Conservation (phyloP, 495 filamentous ascomycete species). For the Aspergillus sparsus region DNA sequence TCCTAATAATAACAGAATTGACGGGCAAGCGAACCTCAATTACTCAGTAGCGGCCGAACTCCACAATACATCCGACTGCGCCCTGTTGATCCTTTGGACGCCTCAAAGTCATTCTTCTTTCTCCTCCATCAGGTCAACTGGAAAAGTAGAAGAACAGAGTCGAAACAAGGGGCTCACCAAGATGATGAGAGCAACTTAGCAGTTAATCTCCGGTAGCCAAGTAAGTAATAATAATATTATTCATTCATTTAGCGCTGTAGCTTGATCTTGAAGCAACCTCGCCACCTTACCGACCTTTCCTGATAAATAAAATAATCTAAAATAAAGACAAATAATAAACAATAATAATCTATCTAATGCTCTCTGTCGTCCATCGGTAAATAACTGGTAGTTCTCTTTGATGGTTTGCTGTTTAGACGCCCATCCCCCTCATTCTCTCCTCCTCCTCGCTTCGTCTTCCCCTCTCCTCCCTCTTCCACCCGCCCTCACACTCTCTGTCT, state of each 20-base stretch:
- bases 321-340: too few species aligned
- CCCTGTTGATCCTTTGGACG: slow-evolving; percentile 34
- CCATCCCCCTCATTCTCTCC: slow-evolving; percentile 19
- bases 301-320: too few species aligned
- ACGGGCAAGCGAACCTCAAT: slow-evolving; percentile 7
- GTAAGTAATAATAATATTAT: too few species aligned
- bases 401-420: slow-evolving; percentile 15
- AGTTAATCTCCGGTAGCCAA: slow-evolving; percentile 3
- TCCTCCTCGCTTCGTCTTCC: slow-evolving; percentile 12
- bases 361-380: too few species aligned
- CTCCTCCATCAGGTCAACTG: neutral
- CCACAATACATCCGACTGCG: slow-evolving; percentile 28
- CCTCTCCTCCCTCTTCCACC: slow-evolving; percentile 14
- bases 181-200: too few species aligned
- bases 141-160: neutral
- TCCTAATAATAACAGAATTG: too few species aligned
- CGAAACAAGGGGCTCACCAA: too few species aligned
- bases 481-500: slow-evolving; percentile 7
- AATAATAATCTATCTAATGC: too few species aligned
- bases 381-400: neutral
- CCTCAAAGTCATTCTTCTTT: slow-evolving; percentile 18
- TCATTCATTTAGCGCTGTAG: neutral
- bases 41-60: slow-evolving; percentile 19
- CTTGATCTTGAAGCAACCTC: neutral
- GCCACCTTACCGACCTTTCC: slow-evolving; percentile 8